phyloP scores from a whole-genome alignment of 768 basidiomycete species.

The Tricholoma sp. region DNA sequence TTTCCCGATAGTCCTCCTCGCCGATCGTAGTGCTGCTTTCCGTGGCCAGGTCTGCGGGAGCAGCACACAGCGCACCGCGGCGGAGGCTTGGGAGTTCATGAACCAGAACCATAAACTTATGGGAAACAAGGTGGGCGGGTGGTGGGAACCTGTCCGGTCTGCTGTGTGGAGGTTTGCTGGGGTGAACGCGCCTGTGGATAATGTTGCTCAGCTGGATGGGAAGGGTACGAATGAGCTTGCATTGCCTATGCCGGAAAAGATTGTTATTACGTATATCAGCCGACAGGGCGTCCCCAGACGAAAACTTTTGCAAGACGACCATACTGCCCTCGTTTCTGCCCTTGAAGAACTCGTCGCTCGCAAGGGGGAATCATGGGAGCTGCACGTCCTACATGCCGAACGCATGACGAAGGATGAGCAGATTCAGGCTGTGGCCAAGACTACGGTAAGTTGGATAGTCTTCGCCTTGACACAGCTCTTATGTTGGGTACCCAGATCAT shows the following conservation, averaged over 20 bases:
- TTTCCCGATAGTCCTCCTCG: constrained; percentile 63
- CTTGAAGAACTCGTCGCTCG: constrained; percentile 45
- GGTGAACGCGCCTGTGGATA: constrained; percentile 16
- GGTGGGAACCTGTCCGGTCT: constrained; percentile 76
- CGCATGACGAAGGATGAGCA: constrained; percentile 72
- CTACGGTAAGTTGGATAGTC: constrained; percentile 49
- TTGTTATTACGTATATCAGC: constrained; percentile 71
- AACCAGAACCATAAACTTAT: constrained; percentile 23
- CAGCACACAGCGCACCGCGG: constrained; percentile 66
- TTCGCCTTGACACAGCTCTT: background rate
- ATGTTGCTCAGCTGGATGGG: background rate
- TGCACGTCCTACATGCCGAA: constrained; percentile 59
- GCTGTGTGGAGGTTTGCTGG: constrained; percentile 68
- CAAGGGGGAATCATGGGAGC: constrained; percentile 45
- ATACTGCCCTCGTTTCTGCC: constrained; percentile 46
- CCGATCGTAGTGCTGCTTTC: constrained; percentile 75
- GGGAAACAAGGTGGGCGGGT: constrained; percentile 45
- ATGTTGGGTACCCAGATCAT: constrained; percentile 40
- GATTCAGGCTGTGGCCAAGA: constrained; percentile 54
- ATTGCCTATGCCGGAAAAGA: constrained; percentile 38
- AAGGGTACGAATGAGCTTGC: constrained; percentile 19
- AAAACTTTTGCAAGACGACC: constrained; percentile 51
- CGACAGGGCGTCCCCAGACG: constrained; percentile 53
- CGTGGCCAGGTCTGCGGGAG: constrained; percentile 58
- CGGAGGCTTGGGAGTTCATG: constrained; percentile 60